Conservation (phyloP, 352 stramenopile genomes). For the Phytophthora hibernalis region DNA sequence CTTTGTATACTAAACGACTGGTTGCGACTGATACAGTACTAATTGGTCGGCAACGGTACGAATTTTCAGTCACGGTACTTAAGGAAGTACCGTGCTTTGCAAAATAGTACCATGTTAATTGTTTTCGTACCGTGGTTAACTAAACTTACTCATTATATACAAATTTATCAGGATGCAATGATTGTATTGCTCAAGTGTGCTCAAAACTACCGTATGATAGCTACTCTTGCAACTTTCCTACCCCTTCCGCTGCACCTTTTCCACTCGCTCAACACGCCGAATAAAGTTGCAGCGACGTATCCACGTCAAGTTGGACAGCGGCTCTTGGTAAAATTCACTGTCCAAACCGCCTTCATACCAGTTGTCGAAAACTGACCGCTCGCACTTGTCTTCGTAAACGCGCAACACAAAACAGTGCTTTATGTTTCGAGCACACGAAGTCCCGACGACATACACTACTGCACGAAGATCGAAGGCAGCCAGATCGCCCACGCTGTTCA, state of each 20-base stretch:
- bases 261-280: not conserved
- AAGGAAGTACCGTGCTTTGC: not conserved
- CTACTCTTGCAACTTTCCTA: not conserved
- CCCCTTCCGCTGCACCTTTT: not conserved
- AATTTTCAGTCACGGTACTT: not conserved
- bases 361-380: not conserved
- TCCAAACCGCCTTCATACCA: conserved; percentile 13
- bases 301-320: conserved; percentile 3
- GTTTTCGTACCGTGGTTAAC: not conserved
- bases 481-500: not conserved
- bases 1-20: no score
- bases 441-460: not conserved
- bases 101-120: not conserved
- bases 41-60: not conserved
- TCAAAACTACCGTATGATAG: not conserved
- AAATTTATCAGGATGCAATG: not conserved
- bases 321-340: conserved; percentile 1
- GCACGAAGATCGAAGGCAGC: no score
- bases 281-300: not conserved
- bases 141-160: not conserved
- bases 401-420: conserved; percentile 9
- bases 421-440: not conserved
- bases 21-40: no score
- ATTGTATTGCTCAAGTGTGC: not conserved
- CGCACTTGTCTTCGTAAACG: not conserved